A percentile compares a stretch with the other conserved stretches of the same genome.
Evolutionary conservation across 495 filamentous ascomycete species (phyloP).

Genomic region (Hyaloscypha hepaticicola): DNA sequence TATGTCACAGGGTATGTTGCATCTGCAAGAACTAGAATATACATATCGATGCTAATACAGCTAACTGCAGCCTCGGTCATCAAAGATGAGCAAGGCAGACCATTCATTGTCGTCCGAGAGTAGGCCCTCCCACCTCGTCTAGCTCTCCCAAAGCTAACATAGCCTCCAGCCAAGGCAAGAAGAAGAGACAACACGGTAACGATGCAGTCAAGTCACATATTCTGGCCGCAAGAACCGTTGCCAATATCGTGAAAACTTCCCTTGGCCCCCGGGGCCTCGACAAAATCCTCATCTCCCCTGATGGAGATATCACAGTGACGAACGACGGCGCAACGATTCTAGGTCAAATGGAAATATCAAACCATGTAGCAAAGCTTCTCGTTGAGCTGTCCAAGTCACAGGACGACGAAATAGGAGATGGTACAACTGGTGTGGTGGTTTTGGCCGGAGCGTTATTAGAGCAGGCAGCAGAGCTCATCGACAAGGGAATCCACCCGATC

Average conservation of each 20-base stretch:
- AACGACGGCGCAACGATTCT: slow-evolving; percentile 99
- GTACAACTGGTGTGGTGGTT: slow-evolving; percentile 97
- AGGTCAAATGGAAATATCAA: slow-evolving; percentile 97
- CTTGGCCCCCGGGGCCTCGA: slow-evolving; percentile 94
- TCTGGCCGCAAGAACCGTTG: slow-evolving; percentile 90
- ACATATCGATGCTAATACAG: slow-evolving; percentile 8
- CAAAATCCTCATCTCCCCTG: slow-evolving; percentile 98
- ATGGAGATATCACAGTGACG: slow-evolving; percentile 98
- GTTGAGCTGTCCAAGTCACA: slow-evolving; percentile 99
- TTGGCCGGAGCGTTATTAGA: slow-evolving; percentile 92
- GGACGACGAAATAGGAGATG: slow-evolving; percentile 98
- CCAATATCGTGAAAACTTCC: slow-evolving; percentile 96
- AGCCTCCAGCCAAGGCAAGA: slow-evolving; percentile 81
- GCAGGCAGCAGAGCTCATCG: slow-evolving; percentile 96
- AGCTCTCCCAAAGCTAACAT: slow-evolving; percentile 24
- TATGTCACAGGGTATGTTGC: slow-evolving; percentile 65
- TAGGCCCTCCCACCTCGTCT: slow-evolving; percentile 44
- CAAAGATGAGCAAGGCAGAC: slow-evolving; percentile 91
- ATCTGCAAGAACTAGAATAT: neutral
- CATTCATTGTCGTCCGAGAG: slow-evolving; percentile 99
- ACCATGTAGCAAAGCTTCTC: slow-evolving; percentile 95
- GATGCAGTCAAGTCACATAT: slow-evolving; percentile 98
- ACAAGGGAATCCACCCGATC: slow-evolving; percentile 99
- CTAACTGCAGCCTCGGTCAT: slow-evolving; percentile 48
- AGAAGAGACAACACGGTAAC: slow-evolving; percentile 93